Conservation (phyloP, 805 yeast species). For the Kockiozyma suomiensis region DNA sequence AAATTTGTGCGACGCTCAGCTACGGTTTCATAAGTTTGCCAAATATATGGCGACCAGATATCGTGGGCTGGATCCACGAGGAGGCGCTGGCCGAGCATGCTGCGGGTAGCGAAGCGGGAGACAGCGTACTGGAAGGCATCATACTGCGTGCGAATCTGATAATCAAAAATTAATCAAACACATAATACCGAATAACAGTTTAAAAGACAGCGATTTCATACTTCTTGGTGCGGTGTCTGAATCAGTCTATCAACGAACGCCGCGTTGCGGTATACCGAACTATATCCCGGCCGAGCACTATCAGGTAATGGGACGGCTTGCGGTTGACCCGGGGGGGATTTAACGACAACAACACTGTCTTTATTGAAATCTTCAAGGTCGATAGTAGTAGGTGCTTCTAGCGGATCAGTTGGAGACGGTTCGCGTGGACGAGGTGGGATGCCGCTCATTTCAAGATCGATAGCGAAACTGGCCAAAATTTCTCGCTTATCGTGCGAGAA, state of each 20-base stretch:
- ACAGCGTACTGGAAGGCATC: constrained; percentile 43
- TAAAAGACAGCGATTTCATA: constrained; percentile 11
- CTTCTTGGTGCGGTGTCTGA: constrained; percentile 42
- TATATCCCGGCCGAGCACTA: constrained; percentile 49
- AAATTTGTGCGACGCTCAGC: constrained; percentile 50
- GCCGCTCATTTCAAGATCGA: constrained; percentile 8
- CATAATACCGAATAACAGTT: too few relatives aligned
- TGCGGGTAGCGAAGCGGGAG: constrained; percentile 37
- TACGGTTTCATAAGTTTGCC: constrained; percentile 49
- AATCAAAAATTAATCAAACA: too few relatives aligned
- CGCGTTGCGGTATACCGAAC: constrained; percentile 55
- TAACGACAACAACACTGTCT: constrained; percentile 20
- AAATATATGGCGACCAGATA: constrained; percentile 50
- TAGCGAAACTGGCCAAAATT: too few relatives aligned
- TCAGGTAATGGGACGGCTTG: constrained; percentile 49
- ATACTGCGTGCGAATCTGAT: constrained; percentile 47
- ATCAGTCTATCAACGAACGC: constrained; percentile 41
- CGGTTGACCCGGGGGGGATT: constrained; percentile 32
- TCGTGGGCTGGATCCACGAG: constrained; percentile 44
- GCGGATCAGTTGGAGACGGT: constrained; percentile 8
- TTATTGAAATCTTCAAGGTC: constrained; percentile 16
- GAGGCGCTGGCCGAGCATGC: constrained; percentile 47
- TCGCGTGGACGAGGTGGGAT: constrained; percentile 15
- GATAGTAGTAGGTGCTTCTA: constrained; percentile 16
- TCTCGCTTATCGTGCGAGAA: too few relatives aligned